Evolutionary conservation across 305 asterid genomes (phyloP), one percentile per base, ranked within the genome.

Genomic region (Fraxinus floribunda): DNA sequence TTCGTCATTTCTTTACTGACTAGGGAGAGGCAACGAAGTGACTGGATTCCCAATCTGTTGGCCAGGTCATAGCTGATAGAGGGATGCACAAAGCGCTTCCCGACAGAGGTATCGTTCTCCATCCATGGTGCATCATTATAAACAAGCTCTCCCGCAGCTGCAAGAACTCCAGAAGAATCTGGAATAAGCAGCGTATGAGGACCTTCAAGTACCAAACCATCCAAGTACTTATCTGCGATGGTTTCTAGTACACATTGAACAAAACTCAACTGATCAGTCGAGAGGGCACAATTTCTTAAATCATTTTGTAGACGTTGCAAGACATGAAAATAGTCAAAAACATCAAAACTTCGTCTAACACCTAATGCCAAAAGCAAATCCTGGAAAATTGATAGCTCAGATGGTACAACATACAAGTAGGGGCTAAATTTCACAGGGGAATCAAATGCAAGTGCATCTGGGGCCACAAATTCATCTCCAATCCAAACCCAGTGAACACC

Each of bases 71-170:
- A 91, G 92, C 94, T 89, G 83, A 94, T 88, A 32, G 91, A 89
- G 75, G 97, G 91, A 89, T 94, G 99, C 75, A 92, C 92, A 85
- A 93, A 88, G 39, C 88, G 96, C 84, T 92, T 93, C 84, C 99
- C 97, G 80, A 87, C 91, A 88, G 89, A 78, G 20, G 88, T 85
- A 84, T 78, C 86, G 84, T 83, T 84, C 86, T 95, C 97, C 90
- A 95, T 91, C 99, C 99, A 95, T 52, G 98, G 98, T 68, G 97
- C 99, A 88, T 95, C 99, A 84, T 95, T 93, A 84, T 94, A 95
- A 84, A 95, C 97, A 85, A 95, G 91, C 87, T 94, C 87, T 57
- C 89, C 93, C 20, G 95, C 93, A 88, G 82, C 82, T 85, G 83
- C 78, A 80, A 95, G 98, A 88, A 94, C 93, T 75, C 97, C 98